Conservation (phyloP, 176 grass and related monocot species). For the Oryza meridionalis region DNA sequence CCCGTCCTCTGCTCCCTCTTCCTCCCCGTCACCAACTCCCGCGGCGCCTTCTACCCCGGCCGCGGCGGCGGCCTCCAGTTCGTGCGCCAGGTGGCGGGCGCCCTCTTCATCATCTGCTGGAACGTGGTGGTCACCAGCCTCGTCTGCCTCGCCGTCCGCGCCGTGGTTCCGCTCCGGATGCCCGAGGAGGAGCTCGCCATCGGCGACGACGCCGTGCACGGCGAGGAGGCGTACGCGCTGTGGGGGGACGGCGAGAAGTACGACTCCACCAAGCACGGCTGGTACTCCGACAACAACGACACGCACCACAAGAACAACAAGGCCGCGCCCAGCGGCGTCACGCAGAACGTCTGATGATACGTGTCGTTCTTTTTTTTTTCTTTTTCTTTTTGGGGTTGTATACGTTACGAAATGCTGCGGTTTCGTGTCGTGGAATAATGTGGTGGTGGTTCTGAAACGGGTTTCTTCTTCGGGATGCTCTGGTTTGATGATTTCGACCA, state of each 20-base stretch:
- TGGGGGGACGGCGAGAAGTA: conserved; percentile 99
- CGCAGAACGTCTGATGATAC: conserved; percentile 54
- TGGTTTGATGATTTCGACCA: not conserved
- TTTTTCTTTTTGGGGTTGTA: not conserved
- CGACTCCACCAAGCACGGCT: conserved; percentile 72
- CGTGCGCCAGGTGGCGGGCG: conserved; percentile 63
- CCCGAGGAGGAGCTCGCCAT: conserved; percentile 85
- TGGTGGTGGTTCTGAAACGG: conserved; percentile 4
- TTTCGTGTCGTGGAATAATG: conserved; percentile 44
- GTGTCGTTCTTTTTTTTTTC: not conserved
- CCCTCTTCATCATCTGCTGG: conserved; percentile 78
- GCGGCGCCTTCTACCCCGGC: conserved; percentile 77
- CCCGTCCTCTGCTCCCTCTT: conserved; percentile 69
- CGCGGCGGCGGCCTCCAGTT: conserved; percentile 58
- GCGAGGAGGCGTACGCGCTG: conserved; percentile 91
- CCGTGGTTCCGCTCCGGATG: conserved; percentile 78
- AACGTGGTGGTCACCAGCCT: conserved; percentile 73
- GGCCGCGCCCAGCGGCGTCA: conserved; percentile 64
- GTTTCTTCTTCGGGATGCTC: not conserved
- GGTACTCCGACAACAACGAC: conserved; percentile 59
- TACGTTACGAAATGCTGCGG: not conserved
- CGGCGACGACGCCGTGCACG: conserved; percentile 91
- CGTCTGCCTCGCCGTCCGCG: conserved; percentile 59
- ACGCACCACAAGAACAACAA: conserved; percentile 41
- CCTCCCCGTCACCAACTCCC: conserved; percentile 72